phyloP scores from a whole-genome alignment of 2,329 filamentous ascomycete species.

The Hymenotorrendiella dingleyae region DNA sequence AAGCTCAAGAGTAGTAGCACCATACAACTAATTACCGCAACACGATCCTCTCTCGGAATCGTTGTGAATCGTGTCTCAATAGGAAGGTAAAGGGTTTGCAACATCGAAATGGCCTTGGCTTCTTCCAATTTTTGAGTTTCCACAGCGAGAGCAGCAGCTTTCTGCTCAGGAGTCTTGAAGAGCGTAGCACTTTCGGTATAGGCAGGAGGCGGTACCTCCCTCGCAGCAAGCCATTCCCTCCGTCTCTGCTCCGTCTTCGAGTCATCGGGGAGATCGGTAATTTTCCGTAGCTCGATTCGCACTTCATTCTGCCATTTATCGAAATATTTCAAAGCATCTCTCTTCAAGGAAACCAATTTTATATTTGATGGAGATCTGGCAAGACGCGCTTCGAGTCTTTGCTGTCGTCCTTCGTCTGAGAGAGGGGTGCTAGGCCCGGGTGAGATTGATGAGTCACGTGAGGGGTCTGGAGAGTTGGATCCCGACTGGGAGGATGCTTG shows the following conservation, averaged over 20 bases:
- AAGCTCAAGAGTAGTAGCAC: conserved; percentile 65
- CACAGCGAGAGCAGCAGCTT: conserved; percentile 25
- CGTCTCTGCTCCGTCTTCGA: conserved; percentile 39
- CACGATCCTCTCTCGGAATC: conserved; percentile 51
- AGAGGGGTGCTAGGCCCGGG: conserved; percentile 4
- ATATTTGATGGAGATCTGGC: conserved; percentile 17
- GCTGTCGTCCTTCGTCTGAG: conserved; percentile 13
- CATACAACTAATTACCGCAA: conserved; percentile 62
- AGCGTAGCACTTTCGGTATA: conserved; percentile 16
- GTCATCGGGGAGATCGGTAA: conserved; percentile 48
- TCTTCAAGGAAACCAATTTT: conserved; percentile 35
- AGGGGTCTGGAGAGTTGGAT: conserved; percentile 9
- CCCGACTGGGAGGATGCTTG: conserved; percentile 14
- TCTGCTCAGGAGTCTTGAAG: conserved; percentile 10
- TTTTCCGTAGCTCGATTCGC: conserved; percentile 63
- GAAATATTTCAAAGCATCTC: conserved; percentile 61
- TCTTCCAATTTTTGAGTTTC: conserved; percentile 25
- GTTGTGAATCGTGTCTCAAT: conserved; percentile 49
- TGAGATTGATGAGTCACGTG: conserved; percentile 3
- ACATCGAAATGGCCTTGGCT: conserved; percentile 36
- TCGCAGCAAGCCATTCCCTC: conserved; percentile 28
- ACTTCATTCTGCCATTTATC: conserved; percentile 72
- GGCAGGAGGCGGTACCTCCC: conserved; percentile 23
- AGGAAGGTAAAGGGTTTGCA: conserved; percentile 49
- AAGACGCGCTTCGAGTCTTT: conserved; percentile 18